A percentile compares a stretch with the other conserved stretches of the same genome.
phyloP scores from a whole-genome alignment of 306 rosid genomes.

The Citrullus mucosospermus region DNA sequence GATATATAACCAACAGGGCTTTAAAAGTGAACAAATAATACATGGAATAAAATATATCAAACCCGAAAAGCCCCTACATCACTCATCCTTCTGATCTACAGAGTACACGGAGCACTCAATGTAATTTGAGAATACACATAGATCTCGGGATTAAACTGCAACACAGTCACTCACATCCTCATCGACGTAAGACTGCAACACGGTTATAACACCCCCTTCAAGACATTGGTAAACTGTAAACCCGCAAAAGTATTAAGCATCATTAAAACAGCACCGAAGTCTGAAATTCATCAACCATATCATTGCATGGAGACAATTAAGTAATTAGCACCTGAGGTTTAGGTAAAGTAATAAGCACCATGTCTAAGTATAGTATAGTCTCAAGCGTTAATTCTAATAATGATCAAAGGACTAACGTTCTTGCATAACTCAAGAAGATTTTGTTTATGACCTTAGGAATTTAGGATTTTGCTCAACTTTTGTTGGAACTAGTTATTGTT shows the following conservation, averaged over 20 bases:
- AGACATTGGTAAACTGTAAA: constrained; percentile 65
- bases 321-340: neutral
- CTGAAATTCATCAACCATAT: neutral
- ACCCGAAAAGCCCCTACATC: no score
- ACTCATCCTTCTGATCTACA: constrained; percentile 92
- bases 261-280: neutral
- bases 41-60: no score
- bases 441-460: no score
- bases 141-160: neutral
- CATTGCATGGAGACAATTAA: neutral
- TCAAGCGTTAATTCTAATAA: no score
- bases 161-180: constrained; percentile 59
- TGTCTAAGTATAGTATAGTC: neutral
- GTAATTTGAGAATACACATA: neutral
- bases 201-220: constrained; percentile 77
- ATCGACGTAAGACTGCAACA: constrained; percentile 83
- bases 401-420: no score
- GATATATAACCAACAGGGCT: neutral
- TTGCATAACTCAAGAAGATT: no score
- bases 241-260: constrained; percentile 31
- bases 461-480: no score
- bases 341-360: neutral
- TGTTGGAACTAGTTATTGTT: no score
- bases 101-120: constrained; percentile 19
- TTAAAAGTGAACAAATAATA: no score